phyloP scores from a whole-genome alignment of 306 rosid species.

The Rubus idaeus region DNA sequence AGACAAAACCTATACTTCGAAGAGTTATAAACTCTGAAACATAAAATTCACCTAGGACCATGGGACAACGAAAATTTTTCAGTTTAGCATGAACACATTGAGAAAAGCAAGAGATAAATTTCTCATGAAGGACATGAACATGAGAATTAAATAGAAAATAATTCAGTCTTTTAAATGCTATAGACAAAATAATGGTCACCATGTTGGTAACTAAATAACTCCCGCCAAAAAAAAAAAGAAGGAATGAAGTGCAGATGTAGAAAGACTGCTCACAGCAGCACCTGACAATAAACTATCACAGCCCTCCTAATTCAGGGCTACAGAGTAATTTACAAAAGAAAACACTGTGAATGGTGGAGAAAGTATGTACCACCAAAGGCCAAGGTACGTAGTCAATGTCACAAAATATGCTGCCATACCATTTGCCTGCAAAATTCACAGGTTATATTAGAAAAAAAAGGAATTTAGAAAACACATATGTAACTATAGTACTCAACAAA shows the following conservation, averaged over 20 bases:
- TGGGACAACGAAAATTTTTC: neutral
- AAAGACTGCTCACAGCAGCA: neutral
- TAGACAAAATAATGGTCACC: neutral
- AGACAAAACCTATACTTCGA: neutral
- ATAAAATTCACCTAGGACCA: neutral
- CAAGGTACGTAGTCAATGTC: constrained; percentile 66
- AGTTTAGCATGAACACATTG: neutral
- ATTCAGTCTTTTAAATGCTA: neutral
- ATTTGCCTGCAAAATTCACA: constrained; percentile 61
- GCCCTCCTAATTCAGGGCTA: neutral
- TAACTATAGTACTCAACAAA: neutral
- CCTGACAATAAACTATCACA: neutral
- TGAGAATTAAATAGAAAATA: neutral
- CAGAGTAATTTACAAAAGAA: neutral
- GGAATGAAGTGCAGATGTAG: neutral
- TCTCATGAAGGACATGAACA: neutral
- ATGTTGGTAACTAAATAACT: neutral
- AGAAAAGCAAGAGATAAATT: neutral
- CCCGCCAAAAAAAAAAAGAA: neutral
- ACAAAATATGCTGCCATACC: constrained; percentile 73
- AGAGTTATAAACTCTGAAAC: neutral
- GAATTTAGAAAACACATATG: neutral
- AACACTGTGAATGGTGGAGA: constrained; percentile 7
- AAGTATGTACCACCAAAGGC: constrained; percentile 75
- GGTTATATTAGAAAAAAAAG: neutral